Percentiles rank a stretch among this genome's conserved stretches.
Evolutionary conservation across 345 rosid species (phyloP).

Genomic region (Eucalyptus polyanthemos): DNA sequence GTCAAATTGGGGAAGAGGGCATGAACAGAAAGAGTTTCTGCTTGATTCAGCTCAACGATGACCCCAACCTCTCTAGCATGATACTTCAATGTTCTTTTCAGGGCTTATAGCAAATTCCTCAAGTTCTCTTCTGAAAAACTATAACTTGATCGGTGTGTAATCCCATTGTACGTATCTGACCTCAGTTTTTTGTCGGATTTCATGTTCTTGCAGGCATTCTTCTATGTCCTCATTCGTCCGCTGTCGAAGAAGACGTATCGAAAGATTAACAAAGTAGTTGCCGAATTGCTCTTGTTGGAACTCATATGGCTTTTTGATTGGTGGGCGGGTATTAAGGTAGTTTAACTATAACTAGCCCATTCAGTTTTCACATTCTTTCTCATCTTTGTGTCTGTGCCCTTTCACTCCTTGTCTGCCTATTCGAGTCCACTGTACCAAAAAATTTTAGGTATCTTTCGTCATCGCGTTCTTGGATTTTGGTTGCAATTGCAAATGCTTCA

Average conservation of each 20-base stretch:
- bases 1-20: background rate
- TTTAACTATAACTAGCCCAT: background rate
- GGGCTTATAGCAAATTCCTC: background rate
- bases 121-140: background rate
- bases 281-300: slow-evolving; percentile 84
- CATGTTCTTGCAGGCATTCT: slow-evolving; percentile 45
- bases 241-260: slow-evolving; percentile 59
- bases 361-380: background rate
- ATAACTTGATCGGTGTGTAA: background rate
- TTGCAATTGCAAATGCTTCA: background rate
- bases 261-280: slow-evolving; percentile 51
- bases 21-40: background rate
- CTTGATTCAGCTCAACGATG: background rate
- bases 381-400: background rate
- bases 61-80: background rate
- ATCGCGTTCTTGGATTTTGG: background rate
- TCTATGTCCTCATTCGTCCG: slow-evolving; percentile 60
- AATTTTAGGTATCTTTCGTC: background rate
- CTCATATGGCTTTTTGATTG: slow-evolving; percentile 88
- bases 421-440: background rate
- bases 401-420: background rate
- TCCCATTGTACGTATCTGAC: background rate
- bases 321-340: slow-evolving; percentile 93
- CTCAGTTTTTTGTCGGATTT: background rate
- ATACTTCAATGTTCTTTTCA: background rate